Percentiles rank a stretch among this genome's conserved stretches.
phyloP scores from a whole-genome alignment of 768 basidiomycete genomes.

The Podaxis pistillaris region DNA sequence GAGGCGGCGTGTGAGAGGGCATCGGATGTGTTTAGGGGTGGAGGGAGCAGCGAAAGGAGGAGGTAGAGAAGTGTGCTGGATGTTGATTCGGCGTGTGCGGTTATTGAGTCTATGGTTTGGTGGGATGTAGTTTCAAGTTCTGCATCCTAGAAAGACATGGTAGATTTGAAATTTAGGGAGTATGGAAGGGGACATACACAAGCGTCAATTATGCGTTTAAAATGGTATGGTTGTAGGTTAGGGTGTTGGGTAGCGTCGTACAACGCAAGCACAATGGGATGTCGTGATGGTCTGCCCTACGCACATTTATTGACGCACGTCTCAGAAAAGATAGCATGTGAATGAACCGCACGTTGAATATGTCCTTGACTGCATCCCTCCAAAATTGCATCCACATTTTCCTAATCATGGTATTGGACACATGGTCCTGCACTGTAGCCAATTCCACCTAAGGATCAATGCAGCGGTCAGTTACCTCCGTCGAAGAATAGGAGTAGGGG shows the following conservation, averaged over 20 bases:
- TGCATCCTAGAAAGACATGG: constrained; percentile 44
- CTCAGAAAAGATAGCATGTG: constrained; percentile 13
- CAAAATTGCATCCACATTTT: constrained; percentile 87
- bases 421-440: constrained; percentile 71
- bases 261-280: constrained; percentile 78
- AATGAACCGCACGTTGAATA: constrained; percentile 52
- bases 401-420: constrained; percentile 71
- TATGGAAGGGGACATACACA: constrained; percentile 49
- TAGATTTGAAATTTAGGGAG: constrained; percentile 3
- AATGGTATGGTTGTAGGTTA: constrained; percentile 67
- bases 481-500: constrained; percentile 9
- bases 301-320: constrained; percentile 17
- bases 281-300: constrained; percentile 74
- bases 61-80: constrained; percentile 78
- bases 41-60: constrained; percentile 62
- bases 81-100: constrained; percentile 76
- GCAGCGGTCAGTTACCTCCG: not conserved
- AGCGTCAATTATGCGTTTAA: constrained; percentile 82
- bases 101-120: constrained; percentile 65
- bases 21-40: constrained; percentile 43
- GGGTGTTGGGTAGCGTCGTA: constrained; percentile 48
- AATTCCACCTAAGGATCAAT: constrained; percentile 59
- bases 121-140: constrained; percentile 65
- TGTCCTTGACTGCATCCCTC: constrained; percentile 73
- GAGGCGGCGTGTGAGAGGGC: constrained; percentile 75